A percentile compares a stretch with the other conserved stretches of the same genome.
Conservation (phyloP, 179 eudicot species). For the Pouteria campechiana region DNA sequence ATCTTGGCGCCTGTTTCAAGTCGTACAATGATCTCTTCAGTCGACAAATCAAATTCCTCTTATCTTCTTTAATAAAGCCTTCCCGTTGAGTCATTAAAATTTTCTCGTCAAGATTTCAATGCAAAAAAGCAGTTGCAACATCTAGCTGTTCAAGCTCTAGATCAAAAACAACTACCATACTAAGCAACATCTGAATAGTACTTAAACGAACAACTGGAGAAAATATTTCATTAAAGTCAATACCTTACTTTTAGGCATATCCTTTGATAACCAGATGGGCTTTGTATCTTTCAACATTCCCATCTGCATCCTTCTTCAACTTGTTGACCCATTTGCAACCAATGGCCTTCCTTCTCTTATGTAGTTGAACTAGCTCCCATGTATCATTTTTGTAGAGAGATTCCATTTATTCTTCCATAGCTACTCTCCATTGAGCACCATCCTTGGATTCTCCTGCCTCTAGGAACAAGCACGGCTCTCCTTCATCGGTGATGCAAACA, state of each 20-base stretch:
- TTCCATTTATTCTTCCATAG: constrained; percentile 4
- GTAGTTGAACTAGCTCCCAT: background rate
- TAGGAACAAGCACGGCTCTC: constrained; percentile 5
- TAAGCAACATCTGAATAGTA: too few relatives aligned
- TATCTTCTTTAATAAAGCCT: too few relatives aligned
- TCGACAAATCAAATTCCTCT: too few relatives aligned
- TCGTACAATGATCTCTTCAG: too few relatives aligned
- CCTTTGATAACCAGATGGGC: background rate
- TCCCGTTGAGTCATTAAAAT: too few relatives aligned
- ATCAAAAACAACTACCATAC: too few relatives aligned
- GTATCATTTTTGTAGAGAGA: background rate
- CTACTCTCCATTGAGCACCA: background rate
- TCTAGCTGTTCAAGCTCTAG: too few relatives aligned
- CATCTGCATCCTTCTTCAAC: background rate
- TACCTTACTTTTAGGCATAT: background rate
- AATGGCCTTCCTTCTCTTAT: background rate
- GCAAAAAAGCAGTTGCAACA: too few relatives aligned
- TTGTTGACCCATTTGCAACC: background rate
- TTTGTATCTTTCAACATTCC: background rate
- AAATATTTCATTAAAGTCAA: too few relatives aligned
- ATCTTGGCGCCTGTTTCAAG: too few relatives aligned
- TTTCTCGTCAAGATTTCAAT: too few relatives aligned
- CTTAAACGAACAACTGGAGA: too few relatives aligned
- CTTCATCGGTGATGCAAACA: constrained; percentile 6
- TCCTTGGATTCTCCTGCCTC: background rate